Evolutionary conservation across 2,329 filamentous ascomycete genomes (phyloP), one percentile per base, ranked within the genome.

Genomic region (Calonectria pseudoreteaudii): DNA sequence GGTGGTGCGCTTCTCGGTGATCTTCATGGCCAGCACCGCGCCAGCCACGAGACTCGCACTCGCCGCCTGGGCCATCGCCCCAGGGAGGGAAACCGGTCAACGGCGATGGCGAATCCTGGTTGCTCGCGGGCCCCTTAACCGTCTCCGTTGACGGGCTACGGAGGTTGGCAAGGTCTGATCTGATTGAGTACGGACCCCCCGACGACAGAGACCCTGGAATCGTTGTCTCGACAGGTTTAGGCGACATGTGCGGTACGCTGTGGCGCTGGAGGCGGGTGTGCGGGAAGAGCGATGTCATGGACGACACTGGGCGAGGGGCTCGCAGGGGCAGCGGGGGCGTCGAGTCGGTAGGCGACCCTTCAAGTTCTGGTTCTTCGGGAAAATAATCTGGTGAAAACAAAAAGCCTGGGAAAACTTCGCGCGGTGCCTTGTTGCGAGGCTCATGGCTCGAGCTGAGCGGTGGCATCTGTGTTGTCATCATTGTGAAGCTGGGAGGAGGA

Each of bases 41-140:
- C 78, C 77, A 80, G 0, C 47, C 68, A 2, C 60, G 73, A 6
- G 36, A 56, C 20, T 77, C 75, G 5, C 74, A 77, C 2, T 70
- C 77, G 1, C 74, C 78, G 8, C 78, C 78, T 3, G 75, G 72
- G 8, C 74, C 76, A 11, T 72, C 70, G 1, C 72, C 65, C 79
- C 79, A 81, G 2, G 79, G 78, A 13, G 81, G 81, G 34, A 83
- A 82, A 6, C 79, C 79, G 1, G 80, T 82, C 4, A 82, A 68
- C 0, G 81, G 81, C 3, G 78, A 77, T 0, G 58, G 31, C 3
- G 20, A n/a, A 16, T 67, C 76, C 41, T 71, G 66, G 1, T 78
- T 75, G 23, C 50, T 65, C 18, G 49, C 47, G 6, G 78, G 74
- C 4, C 75, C 76, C 34, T 76, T 71, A 7, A 81, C 71, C 0